Evolutionary conservation across 345 rosid genomes (phyloP), one percentile per base, ranked within the genome.

Genomic region (Populus davidiana): DNA sequence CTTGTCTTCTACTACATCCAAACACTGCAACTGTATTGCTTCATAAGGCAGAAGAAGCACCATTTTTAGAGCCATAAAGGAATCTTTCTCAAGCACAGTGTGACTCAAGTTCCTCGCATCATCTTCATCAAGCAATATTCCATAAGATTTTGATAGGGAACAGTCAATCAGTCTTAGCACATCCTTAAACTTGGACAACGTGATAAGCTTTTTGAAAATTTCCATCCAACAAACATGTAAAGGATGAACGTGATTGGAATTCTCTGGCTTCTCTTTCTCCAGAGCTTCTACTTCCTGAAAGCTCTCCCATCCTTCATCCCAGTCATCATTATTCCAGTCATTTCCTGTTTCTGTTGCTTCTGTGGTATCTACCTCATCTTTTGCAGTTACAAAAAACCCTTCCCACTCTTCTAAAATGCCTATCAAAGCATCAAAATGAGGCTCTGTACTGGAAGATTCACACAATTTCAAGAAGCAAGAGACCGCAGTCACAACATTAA

Each of bases 231-330:
- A 96, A 8, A 76, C 65, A 71, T 93, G 98, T 64, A 93, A 84
- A 33, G 97, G 98, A 85, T 96, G 97, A 75, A 88, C 59, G 7
- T 80, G 75, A 61, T 56, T 67, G 5, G 86, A 74, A n/a, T 61
- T 71, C 31, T 72, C 82, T 72, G 77, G 78, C 74, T 83, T 80
- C 56, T 85, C 93, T 77, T 83, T 87, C 78, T 85, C 82, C 5
- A 79, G 17, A 18, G 88, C 78, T 79, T 93, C 97, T 67, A 76
- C 81, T 35, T 93, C 98, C 83, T 93, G 99, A 76, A 92, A 91
- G 82, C 91, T 96, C 78, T 96, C 99, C 99, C 98, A 96, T 77
- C 99, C 98, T 78, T 94, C 98, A 67, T 91, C 89, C 99, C 99
- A 96, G 72, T 85, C 94, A 77, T 91, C 95, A 79, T 77, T 81